Percentiles rank a stretch among this genome's conserved stretches.
Evolutionary conservation across 2,329 filamentous ascomycete genomes (phyloP).

Genomic region (Sclerotinia trifoliorum): DNA sequence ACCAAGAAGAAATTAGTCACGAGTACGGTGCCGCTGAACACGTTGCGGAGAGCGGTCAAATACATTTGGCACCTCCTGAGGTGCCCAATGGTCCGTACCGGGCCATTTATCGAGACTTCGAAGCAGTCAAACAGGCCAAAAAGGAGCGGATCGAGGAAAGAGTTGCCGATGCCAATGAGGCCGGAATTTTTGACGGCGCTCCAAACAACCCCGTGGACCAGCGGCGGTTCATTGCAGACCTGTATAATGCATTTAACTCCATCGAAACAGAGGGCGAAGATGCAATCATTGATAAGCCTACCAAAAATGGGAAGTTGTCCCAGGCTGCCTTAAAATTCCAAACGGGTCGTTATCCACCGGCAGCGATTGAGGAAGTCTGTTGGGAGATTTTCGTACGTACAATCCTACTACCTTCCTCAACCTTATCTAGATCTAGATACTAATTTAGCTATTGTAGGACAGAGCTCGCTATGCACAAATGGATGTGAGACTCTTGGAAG

Average conservation of each 20-base stretch:
- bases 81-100: conserved; percentile 2
- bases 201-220: conserved; percentile 1
- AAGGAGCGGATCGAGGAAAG: not conserved
- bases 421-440: not conserved
- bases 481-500: conserved; percentile 24
- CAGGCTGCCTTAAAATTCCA: conserved; percentile 28
- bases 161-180: not conserved
- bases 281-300: conserved; percentile 29
- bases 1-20: not conserved
- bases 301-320: conserved; percentile 26
- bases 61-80: not conserved
- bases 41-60: not conserved
- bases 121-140: not conserved
- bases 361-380: conserved; percentile 25
- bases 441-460: conserved; percentile 15
- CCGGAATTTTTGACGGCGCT: not conserved
- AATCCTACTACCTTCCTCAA: not conserved
- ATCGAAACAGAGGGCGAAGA: not conserved
- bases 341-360: conserved; percentile 20
- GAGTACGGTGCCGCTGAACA: conserved; percentile 1
- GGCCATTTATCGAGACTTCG: not conserved
- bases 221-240: conserved; percentile 13
- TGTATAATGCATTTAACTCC: conserved; percentile 29
- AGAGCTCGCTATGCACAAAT: conserved; percentile 18
- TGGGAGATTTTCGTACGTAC: conserved; percentile 33